A percentile compares a stretch with the other conserved stretches of the same genome.
These are phyloP conservation scores for Stenocarpella maydis DNA, from an alignment of 2,329 filamentous ascomycete genomes.

Conservation along the genomic window DNA sequence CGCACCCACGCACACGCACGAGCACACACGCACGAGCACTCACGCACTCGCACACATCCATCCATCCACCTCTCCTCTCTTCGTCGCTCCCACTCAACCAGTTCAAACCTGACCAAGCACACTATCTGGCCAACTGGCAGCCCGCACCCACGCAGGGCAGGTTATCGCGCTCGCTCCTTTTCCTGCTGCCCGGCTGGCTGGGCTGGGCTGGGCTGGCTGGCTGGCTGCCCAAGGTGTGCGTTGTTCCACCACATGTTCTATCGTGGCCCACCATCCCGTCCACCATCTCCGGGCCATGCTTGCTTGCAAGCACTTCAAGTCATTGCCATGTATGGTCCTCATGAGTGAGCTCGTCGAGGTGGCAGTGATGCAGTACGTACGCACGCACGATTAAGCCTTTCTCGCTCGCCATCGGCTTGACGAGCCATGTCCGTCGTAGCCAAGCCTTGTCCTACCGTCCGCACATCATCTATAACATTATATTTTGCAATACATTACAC, in stretches of 20 bases:
- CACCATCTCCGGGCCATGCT: background rate
- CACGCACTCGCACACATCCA: no score
- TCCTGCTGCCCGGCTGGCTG: background rate
- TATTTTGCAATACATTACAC: slow-evolving; percentile 14
- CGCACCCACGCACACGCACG: no score
- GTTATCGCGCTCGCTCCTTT: no score
- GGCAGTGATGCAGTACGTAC: background rate
- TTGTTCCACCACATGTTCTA: slow-evolving; percentile 18
- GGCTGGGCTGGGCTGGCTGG: no score
- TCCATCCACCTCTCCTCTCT: no score
- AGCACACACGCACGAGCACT: no score
- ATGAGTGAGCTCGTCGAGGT: background rate
- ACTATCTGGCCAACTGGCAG: background rate
- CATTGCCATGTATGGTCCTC: no score
- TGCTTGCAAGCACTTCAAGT: no score
- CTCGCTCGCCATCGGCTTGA: slow-evolving; percentile 8
- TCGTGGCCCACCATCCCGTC: background rate
- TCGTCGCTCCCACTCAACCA: background rate
- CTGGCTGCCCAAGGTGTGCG: slow-evolving; percentile 10
- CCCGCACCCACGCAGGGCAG: no score
- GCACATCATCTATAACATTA: background rate
- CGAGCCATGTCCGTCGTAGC: slow-evolving; percentile 14
- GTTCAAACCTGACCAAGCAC: background rate
- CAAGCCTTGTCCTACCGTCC: slow-evolving; percentile 11
- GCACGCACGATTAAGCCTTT: background rate